phyloP scores from a whole-genome alignment of 2,329 filamentous ascomycete species.

The Trichocomaceae sp. region DNA sequence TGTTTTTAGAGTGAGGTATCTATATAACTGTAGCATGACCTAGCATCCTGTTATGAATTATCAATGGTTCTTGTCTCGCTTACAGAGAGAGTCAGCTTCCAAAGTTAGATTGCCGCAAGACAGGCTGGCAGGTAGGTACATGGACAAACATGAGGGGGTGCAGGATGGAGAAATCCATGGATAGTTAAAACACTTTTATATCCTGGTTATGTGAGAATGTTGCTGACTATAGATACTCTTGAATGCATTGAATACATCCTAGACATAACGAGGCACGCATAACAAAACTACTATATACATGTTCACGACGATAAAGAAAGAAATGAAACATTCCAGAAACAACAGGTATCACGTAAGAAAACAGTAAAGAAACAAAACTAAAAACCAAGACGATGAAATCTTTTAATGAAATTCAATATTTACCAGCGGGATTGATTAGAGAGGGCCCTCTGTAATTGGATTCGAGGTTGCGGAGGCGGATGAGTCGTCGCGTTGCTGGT shows the following conservation, averaged over 20 bases:
- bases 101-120: too few relatives aligned
- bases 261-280: not conserved
- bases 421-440: not conserved
- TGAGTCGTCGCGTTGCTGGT: conserved; percentile 1
- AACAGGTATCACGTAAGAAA: not conserved
- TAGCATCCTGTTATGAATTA: too few relatives aligned
- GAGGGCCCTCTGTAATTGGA: conserved; percentile 2
- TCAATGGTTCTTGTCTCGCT: too few relatives aligned
- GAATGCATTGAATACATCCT: not conserved
- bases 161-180: not conserved
- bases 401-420: not conserved
- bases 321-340: not conserved
- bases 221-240: not conserved
- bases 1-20: too few relatives aligned
- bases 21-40: too few relatives aligned
- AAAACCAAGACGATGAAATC: not conserved
- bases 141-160: too few relatives aligned
- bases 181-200: not conserved
- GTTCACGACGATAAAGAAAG: not conserved
- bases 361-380: not conserved
- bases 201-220: not conserved
- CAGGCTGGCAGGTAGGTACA: too few relatives aligned
- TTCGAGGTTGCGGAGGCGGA: conserved; percentile 3
- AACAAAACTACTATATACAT: not conserved
- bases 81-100: too few relatives aligned